Base-by-base conservation (phyloP, 345 rosid species). In the Noccaea bulbosa region DNA sequence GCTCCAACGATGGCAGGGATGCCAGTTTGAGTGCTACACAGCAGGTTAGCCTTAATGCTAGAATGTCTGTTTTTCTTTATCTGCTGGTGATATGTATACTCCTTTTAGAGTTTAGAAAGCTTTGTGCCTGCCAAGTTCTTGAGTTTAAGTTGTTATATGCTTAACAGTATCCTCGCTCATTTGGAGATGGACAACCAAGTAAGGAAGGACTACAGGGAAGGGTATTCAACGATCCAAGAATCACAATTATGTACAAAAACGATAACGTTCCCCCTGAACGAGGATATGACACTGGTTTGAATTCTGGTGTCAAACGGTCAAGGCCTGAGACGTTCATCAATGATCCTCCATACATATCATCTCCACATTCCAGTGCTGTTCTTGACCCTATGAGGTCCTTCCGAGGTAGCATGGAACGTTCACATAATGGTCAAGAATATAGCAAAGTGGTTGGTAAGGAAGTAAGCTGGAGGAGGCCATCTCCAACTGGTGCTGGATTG, bases 201-300 rank as follows among this genome's bases (percentile, higher is more conserved):
- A 93, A 91, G 81, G 99, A 91, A 78, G 97, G 95, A 7, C 76
- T 94, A 72, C 96, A 91, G 60, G 97, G 99, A 37, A 83, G 99
- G 65, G 83, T 94, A 60, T 89, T 94, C 69, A 91, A 88, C 46
- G 96, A 94, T 77, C 89, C 96, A 65, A 87, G 96, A 56, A 91
- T 94, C 65, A 89, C 93, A 33, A 94, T 91, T 20, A 83, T 85
- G 95, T 94, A 70, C 73, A 85, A 92, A 44, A 86, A 83, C 61
- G 86, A 93, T 71, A 89, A 74, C 55, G 67, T 84, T 65, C 88
- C 88, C 33, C 87, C 88, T 24, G 88, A 83, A 8, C 85, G 80
- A 46, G 93, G 81, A 73, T 95, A 86, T 8, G 75, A 72, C 74
- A 53, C 83, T 2, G 72, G 78, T 39, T 78, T 83, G 67, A 69